Evolutionary conservation across 2,329 filamentous ascomycete species (phyloP).

Genomic region (Tolypocladium album): DNA sequence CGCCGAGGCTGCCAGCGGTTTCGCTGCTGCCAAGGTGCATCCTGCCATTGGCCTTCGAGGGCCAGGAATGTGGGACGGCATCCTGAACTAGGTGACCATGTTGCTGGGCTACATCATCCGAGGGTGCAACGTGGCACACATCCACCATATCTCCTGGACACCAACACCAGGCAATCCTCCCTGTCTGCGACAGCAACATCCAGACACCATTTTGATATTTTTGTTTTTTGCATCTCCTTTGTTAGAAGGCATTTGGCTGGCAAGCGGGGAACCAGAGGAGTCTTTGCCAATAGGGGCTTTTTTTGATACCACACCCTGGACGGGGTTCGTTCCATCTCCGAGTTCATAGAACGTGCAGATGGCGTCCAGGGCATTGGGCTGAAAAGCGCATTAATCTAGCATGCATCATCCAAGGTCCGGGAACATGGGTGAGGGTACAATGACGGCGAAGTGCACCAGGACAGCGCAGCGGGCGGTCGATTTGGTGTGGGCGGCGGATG

Average conservation of each 20-base stretch:
- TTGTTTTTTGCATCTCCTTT: constrained; percentile 12
- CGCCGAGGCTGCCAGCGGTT: constrained; percentile 41
- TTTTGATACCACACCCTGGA: constrained; percentile 18
- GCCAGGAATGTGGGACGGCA: constrained; percentile 57
- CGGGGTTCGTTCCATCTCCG: constrained; percentile 11
- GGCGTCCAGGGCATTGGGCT: constrained; percentile 18
- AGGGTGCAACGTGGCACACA: background rate
- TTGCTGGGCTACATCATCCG: background rate
- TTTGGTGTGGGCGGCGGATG: background rate
- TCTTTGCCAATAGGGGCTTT: constrained; percentile 14
- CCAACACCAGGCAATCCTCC: background rate
- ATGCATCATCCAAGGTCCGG: constrained; percentile 29
- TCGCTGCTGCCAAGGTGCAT: constrained; percentile 35
- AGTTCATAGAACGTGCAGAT: constrained; percentile 23
- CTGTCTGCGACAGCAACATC: constrained; percentile 2
- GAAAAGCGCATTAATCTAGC: constrained; percentile 30
- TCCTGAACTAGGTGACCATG: constrained; percentile 36
- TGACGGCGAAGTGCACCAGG: constrained; percentile 3
- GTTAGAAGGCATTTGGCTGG: constrained; percentile 9
- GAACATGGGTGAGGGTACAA: constrained; percentile 15
- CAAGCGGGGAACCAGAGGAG: constrained; percentile 16
- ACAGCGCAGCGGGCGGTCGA: constrained; percentile 4
- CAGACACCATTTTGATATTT: constrained; percentile 1
- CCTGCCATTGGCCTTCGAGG: constrained; percentile 39
- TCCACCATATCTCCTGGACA: background rate